Evolutionary conservation across 768 basidiomycete genomes (phyloP), one percentile per base, ranked within the genome.

Genomic region (Phylloporus sp.): DNA sequence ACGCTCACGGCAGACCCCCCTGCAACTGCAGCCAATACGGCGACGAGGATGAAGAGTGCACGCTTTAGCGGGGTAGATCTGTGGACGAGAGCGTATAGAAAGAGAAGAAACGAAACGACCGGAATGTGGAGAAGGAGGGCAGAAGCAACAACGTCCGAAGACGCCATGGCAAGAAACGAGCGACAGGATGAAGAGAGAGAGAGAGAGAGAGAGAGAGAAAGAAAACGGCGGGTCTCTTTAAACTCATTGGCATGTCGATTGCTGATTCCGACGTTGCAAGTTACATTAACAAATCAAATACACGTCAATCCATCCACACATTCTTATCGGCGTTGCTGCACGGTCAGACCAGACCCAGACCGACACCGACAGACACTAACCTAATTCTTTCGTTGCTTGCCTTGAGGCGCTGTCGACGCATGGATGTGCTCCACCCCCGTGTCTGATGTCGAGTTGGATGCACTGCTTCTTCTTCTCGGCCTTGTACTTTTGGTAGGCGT

Each of bases 401-500:
- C 34, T 20, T 40, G 34, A 6, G 45, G 22, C 2, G 34, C 3
- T 32, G 38, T 26, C 26, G 36, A 13, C 6, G 18, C 34, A n/a
- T 31, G n/a, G n/a, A n/a, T 28, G 20, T 53, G 47, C 22, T 11
- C 42, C 2, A 40, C 29, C n/a, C 27, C 24, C 27, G 32, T 27
- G 6, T 47, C 38, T 0, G 36, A 5, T 16, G 29, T 11, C 0
- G 54, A 27, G n/a, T 35, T 27, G 32, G 46, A 28, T 8, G 50
- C 52, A 38, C 40, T 41, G 13, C 24, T 16, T 48, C 44, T 55
- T 55, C 45, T 56, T 31, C 39, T 57, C 55, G 40, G 57, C 53
- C 45, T 63, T 63, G 61, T 68, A 65, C 55, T 63, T 66, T 26
- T 66, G 57, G 45, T 56, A 65, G 24, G 34, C 55, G 46, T 40